Base-by-base conservation (phyloP, 1,139 yeast genomes). In the Meyerozyma athensensis region DNA sequence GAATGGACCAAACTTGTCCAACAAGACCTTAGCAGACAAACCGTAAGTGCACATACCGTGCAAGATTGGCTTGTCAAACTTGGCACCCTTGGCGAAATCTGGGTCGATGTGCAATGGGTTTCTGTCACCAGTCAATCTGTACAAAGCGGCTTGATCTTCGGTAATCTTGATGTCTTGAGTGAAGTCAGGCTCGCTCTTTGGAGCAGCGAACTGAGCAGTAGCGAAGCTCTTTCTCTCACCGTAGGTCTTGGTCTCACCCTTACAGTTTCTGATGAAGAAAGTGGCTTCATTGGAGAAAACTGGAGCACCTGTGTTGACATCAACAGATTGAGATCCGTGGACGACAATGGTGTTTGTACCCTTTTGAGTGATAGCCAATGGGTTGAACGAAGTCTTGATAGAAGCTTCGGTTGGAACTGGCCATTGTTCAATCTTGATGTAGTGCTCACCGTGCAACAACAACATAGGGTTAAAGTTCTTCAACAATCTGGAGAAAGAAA, bases 21-120 rank as follows among this genome's bases (percentile, higher is more conserved):
- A 72, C 52, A 92, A 72, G 12, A 77, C 77, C 63, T 89, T 86
- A 30, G 83, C 85, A 36, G 86, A 68, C 48, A 89, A 77, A 45
- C 97, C 97, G 61, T 86, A 79, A 34, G 89, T 76, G 58, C 95
- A 84, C 66, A 92, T 74, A 38, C 98, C 98, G 63, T 92, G 98
- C 50, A 92, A 74, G 52, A 92, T 92, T 41, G 97, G 98, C 45
- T 69, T 67, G 36, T 81, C 81, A 64, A 90, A 92, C 47, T 84
- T 84, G 40, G 95, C 97, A 44, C 87, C 87, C 47, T 82, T 78
- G 21, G 97, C 97, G 63, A 90, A 85, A 31, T 63, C 71, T 26
- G 97, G 97, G 63, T 92, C 97, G 58, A 92, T 82, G 65, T 92
- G 98, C 53, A 92, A 75, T 46, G 97, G 97, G 63, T 92, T 92